phyloP scores from a whole-genome alignment of 805 yeast species.

The Pichia cephalocereana region DNA sequence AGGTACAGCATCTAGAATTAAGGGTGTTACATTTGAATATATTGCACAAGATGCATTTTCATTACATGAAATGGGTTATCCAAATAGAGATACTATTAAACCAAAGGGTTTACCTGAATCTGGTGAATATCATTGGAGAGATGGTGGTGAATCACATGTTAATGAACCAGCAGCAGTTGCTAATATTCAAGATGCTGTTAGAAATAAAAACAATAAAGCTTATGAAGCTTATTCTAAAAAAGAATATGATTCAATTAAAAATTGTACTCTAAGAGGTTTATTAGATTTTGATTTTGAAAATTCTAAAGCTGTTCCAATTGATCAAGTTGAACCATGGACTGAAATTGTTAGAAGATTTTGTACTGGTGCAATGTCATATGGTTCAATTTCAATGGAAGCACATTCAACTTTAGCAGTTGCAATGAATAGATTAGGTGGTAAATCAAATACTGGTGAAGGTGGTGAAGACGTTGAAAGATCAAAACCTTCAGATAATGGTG shows the following conservation, averaged over 20 bases:
- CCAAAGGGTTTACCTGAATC: conserved; percentile 80
- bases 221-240: conserved; percentile 83
- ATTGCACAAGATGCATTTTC: conserved; percentile 96
- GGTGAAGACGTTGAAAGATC: conserved; percentile 97
- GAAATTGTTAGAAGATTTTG: conserved; percentile 95
- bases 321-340: conserved; percentile 99
- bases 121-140: conserved; percentile 98
- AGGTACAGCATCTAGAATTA: conserved; percentile 95
- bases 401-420: conserved; percentile 97
- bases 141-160: conserved; percentile 93
- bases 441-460: conserved; percentile 98
- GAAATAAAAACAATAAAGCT: conserved; percentile 90
- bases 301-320: conserved; percentile 76
- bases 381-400: conserved; percentile 97
- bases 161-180: conserved; percentile 95
- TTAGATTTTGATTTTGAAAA: conserved; percentile 78
- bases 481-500: conserved; percentile 72
- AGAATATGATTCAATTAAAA: conserved; percentile 84
- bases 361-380: conserved; percentile 99
- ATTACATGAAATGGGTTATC: conserved; percentile 87
- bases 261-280: conserved; percentile 90
- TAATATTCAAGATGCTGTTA: conserved; percentile 93
- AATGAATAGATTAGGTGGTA: conserved; percentile 96
- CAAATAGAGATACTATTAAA: conserved; percentile 59
- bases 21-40: conserved; percentile 91